Evolutionary conservation across 495 filamentous ascomycete genomes (phyloP).

Genomic region (Trichocladium antarcticum): DNA sequence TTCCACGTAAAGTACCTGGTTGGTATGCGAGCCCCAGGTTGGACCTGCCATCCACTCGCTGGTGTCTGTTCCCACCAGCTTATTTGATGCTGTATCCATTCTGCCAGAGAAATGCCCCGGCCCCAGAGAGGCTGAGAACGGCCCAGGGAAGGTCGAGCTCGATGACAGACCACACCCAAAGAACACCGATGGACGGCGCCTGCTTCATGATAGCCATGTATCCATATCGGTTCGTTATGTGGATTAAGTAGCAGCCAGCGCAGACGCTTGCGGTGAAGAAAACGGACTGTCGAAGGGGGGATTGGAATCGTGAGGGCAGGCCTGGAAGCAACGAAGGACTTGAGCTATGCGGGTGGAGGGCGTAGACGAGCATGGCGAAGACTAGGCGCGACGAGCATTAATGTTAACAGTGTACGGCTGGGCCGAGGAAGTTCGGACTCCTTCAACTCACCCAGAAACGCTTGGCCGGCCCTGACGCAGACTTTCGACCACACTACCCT

Average conservation of each 20-base stretch:
- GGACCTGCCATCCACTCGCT: too few relatives aligned
- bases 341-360: slow-evolving; percentile 45
- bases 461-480: slow-evolving; percentile 39
- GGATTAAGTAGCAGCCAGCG: slow-evolving; percentile 65
- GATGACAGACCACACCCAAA: slow-evolving; percentile 90
- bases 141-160: slow-evolving; percentile 69
- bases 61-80: not conserved
- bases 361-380: slow-evolving; percentile 49
- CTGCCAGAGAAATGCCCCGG: slow-evolving; percentile 57
- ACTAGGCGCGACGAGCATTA: slow-evolving; percentile 27
- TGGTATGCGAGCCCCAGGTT: too few relatives aligned
- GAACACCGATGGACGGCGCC: slow-evolving; percentile 73
- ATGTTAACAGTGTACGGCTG: not conserved
- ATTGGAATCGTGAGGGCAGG: slow-evolving; percentile 36
- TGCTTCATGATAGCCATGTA: slow-evolving; percentile 89
- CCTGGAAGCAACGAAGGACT: slow-evolving; percentile 33
- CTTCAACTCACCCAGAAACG: slow-evolving; percentile 36
- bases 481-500: slow-evolving; percentile 48
- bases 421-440: not conserved
- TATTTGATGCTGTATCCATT: slow-evolving; percentile 51
- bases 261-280: slow-evolving; percentile 46
- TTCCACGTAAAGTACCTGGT: too few relatives aligned
- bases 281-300: slow-evolving; percentile 44
- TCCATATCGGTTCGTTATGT: slow-evolving; percentile 63
- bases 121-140: slow-evolving; percentile 45